These are phyloP conservation scores for Lentinula raphanica DNA, from an alignment of 768 basidiomycete species.

Conservation along the genomic window DNA sequence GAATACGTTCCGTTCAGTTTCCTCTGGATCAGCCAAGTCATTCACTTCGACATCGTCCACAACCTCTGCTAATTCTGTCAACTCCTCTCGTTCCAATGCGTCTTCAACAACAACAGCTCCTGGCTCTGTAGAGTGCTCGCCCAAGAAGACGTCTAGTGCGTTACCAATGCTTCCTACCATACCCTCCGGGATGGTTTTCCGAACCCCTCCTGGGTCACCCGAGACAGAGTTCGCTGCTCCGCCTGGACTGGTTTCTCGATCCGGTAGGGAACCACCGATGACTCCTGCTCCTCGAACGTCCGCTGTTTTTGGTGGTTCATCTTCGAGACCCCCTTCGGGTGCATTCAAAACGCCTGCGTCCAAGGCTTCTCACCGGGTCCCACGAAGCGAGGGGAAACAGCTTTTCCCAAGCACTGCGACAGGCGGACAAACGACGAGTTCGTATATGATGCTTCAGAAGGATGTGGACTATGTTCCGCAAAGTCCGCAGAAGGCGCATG, in stretches of 20 bases:
- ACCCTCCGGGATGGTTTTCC: conserved; percentile 20
- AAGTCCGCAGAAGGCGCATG: conserved; percentile 54
- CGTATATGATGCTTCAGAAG: conserved; percentile 60
- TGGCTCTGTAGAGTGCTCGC: conserved; percentile 34
- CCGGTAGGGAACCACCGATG: neutral
- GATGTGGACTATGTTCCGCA: conserved; percentile 72
- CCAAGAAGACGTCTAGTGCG: conserved; percentile 29
- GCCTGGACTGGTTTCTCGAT: neutral
- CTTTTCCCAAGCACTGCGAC: neutral
- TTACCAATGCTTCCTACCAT: conserved; percentile 16
- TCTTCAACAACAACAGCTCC: conserved; percentile 27
- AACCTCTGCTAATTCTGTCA: conserved; percentile 12
- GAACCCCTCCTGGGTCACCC: conserved; percentile 19
- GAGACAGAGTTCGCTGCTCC: conserved; percentile 10
- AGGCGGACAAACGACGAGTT: conserved; percentile 33
- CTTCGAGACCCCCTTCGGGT: conserved; percentile 15
- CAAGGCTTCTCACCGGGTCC: conserved; percentile 4
- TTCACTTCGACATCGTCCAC: conserved; percentile 31
- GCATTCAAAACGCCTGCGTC: conserved; percentile 8
- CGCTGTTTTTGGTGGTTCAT: conserved; percentile 4
- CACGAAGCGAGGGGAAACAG: neutral
- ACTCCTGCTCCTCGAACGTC: neutral
- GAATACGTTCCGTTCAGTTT: neutral
- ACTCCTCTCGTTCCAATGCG: conserved; percentile 37
- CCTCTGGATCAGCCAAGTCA: neutral